Conservation (phyloP, 345 rosid genomes). For the Gossypium rotundifolium region DNA sequence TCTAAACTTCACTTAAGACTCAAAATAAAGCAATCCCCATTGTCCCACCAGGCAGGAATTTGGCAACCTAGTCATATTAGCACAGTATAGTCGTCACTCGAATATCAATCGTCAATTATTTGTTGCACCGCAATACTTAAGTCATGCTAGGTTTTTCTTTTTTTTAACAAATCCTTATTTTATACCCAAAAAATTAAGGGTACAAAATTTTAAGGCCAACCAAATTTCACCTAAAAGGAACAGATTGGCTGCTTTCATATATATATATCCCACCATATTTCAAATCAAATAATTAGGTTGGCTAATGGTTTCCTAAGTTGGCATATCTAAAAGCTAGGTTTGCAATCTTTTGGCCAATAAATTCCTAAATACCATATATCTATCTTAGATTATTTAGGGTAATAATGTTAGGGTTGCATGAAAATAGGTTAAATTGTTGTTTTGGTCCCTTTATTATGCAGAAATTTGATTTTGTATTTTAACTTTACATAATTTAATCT, state of each 20-base stretch:
- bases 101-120: conserved; percentile 7
- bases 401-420: not conserved
- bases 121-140: not conserved
- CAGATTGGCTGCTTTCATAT: not conserved
- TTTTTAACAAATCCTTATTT: not conserved
- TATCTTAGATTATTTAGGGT: not conserved
- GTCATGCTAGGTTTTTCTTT: not conserved
- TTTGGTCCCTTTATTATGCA: too few species aligned
- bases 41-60: not conserved
- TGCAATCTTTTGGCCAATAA: not conserved
- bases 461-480: too few species aligned
- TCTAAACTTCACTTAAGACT: fast-evolving
- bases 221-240: not conserved
- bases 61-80: not conserved
- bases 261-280: not conserved
- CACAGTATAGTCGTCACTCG: not conserved
- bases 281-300: not conserved
- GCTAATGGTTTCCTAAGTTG: not conserved
- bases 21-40: not conserved
- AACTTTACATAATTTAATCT: too few species aligned
- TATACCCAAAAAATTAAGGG: not conserved
- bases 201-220: not conserved
- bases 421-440: not conserved
- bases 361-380: not conserved
- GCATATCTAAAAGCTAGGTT: not conserved